Conservation (phyloP, 768 basidiomycete genomes). For the Suillus bovinus region DNA sequence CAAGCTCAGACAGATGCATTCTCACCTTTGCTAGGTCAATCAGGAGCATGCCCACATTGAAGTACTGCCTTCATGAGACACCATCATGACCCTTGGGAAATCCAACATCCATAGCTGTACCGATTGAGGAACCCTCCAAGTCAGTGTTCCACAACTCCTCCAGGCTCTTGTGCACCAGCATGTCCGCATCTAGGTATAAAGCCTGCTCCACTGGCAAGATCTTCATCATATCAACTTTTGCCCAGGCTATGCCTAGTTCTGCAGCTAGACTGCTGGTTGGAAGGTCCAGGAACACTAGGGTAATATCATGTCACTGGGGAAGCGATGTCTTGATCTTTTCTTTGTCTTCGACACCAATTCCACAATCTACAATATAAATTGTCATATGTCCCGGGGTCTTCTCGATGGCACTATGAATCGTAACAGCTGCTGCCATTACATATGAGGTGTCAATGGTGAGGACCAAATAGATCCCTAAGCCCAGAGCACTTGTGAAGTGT, state of each 20-base stretch:
- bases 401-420: slow-evolving; percentile 42
- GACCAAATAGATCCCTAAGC: slow-evolving; percentile 50
- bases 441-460: slow-evolving; percentile 44
- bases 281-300: slow-evolving; percentile 44
- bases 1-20: slow-evolving; percentile 25
- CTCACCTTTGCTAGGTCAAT: slow-evolving; percentile 47
- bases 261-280: slow-evolving; percentile 31
- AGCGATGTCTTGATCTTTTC: slow-evolving; percentile 33
- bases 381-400: slow-evolving; percentile 41
- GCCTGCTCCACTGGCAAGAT: slow-evolving; percentile 50
- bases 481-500: slow-evolving; percentile 28
- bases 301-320: slow-evolving; percentile 30
- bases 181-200: slow-evolving; percentile 56
- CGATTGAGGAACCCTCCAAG: slow-evolving; percentile 42
- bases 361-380: slow-evolving; percentile 52
- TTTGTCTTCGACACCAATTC: slow-evolving; percentile 38
- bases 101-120: slow-evolving; percentile 50
- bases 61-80: slow-evolving; percentile 39
- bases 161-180: slow-evolving; percentile 44
- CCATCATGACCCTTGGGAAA: slow-evolving; percentile 46
- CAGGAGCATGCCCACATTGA: slow-evolving; percentile 58
- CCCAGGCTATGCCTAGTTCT: slow-evolving; percentile 41
- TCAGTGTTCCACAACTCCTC: slow-evolving; percentile 46
- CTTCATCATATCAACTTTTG: slow-evolving; percentile 48
- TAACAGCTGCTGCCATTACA: slow-evolving; percentile 49